A percentile compares a stretch with the other conserved stretches of the same genome.
phyloP scores from a whole-genome alignment of 345 rosid genomes.

The Sapria himalayana region DNA sequence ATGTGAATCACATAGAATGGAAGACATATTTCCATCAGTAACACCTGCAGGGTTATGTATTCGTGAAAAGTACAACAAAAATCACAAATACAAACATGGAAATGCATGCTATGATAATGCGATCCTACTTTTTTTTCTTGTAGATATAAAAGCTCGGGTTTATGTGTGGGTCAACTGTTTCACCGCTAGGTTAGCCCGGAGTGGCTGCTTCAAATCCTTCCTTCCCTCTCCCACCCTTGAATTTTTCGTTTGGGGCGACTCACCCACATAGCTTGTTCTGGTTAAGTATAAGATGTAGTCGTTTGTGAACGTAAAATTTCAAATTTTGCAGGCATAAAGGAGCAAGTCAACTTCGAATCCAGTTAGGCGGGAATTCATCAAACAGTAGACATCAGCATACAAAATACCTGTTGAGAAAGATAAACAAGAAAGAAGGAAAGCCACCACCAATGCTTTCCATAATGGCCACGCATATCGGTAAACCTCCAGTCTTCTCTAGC shows the following conservation, averaged over 20 bases:
- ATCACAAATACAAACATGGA: not conserved
- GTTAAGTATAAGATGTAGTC: too few relatives aligned
- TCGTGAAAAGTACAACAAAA: conserved; percentile 1
- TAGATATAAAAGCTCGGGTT: too few relatives aligned
- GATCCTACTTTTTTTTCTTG: too few relatives aligned
- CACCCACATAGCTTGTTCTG: too few relatives aligned
- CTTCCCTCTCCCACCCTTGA: too few relatives aligned
- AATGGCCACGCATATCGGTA: conserved; percentile 53
- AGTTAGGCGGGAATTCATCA: conserved; percentile 24
- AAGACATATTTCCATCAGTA: conserved; percentile 59
- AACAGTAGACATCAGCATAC: conserved; percentile 8
- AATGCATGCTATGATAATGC: conserved; percentile 15
- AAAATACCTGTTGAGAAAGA: conserved; percentile 62
- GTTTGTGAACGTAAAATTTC: too few relatives aligned
- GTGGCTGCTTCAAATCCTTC: too few relatives aligned
- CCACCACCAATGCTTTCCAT: conserved; percentile 93
- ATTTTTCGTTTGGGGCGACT: too few relatives aligned
- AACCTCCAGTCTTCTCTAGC: conserved; percentile 96
- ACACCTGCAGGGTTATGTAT: conserved; percentile 28
- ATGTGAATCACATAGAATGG: conserved; percentile 47
- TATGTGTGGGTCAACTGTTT: too few relatives aligned
- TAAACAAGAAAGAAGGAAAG: conserved; percentile 75
- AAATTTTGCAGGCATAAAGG: too few relatives aligned
- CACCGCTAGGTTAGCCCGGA: too few relatives aligned
- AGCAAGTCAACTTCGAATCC: too few relatives aligned